A percentile compares a stretch with the other conserved stretches of the same genome.
Conservation (phyloP, 2,329 filamentous ascomycete genomes). For the Didymella exigua region DNA sequence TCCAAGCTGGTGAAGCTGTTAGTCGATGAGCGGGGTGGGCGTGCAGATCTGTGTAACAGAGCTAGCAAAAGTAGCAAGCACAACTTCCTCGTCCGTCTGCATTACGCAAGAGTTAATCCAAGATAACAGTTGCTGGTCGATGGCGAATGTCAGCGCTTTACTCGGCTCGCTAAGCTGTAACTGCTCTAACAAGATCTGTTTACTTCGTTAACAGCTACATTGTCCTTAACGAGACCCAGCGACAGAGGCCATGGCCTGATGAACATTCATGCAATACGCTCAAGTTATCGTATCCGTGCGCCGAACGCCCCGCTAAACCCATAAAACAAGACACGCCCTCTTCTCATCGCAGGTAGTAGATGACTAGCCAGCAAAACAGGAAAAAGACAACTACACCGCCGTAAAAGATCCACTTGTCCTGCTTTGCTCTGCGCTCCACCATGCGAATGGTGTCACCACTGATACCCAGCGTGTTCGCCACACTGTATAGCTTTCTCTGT, state of each 20-base stretch:
- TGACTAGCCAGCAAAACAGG: conserved; percentile 85
- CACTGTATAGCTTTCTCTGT: conserved; percentile 86
- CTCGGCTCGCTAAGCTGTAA: too few relatives aligned
- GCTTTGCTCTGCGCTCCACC: conserved; percentile 87
- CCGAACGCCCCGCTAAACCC: conserved; percentile 28
- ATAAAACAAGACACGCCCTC: background rate
- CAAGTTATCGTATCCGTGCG: conserved; percentile 1
- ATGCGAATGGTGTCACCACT: conserved; percentile 96
- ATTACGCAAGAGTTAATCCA: background rate
- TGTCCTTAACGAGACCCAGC: background rate
- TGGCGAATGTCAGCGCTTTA: too few relatives aligned
- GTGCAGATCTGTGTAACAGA: background rate
- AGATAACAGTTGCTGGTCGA: too few relatives aligned
- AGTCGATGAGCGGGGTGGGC: too few relatives aligned
- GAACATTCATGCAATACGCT: background rate
- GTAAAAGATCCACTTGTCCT: conserved; percentile 99
- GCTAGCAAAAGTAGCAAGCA: background rate
- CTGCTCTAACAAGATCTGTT: background rate
- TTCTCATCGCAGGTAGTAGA: conserved; percentile 73
- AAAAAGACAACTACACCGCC: conserved; percentile 86
- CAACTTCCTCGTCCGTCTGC: background rate
- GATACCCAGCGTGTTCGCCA: conserved; percentile 91
- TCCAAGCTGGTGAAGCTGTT: background rate
- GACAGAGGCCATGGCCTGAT: background rate
- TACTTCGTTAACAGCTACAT: background rate